Base-by-base conservation (phyloP, 768 basidiomycete species). In the Termitomyces sp. region DNA sequence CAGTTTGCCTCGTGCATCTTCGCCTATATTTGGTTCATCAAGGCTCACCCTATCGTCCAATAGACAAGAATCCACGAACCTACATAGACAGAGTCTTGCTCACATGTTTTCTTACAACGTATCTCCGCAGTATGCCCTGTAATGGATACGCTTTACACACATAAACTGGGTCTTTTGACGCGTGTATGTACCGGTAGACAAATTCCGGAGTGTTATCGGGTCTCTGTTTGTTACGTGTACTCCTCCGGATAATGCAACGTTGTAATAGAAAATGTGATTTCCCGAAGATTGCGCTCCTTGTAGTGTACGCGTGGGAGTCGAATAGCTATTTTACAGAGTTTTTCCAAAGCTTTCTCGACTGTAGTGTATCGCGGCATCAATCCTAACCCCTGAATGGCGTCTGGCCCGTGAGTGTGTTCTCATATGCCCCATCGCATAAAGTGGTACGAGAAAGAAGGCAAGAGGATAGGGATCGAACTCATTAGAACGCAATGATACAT, bases 171-270 rank as follows among this genome's bases (percentile, higher is more conserved):
- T 2, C 2, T 30, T 36, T 8, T 6, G 28, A 41, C 26, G 52
- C 26, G 26, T n/a, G n/a, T 30, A 30, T 6, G n/a, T 7, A 28
- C 5, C 30, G 22, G 32, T 20, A 43, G 35, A 30, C 20, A 56
- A 50, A 49, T 49, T 47, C 44, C 59, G 55, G 55, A 10, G 33
- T 24, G 16, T 48, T 30, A 33, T 60, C 55, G 47, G 59, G 32
- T 22, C 49, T 40, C 33, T 14, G 26, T 22, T 55, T 24, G 33
- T 33, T 35, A 36, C 33, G 33, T 55, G 43, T 52, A 49, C 16
- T 4, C 3, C 33, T 50, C 18, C 28, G 36, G 18, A 5, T 11
- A 18, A 18, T n/a, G 30, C 30, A 30, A 32, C 47, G 32, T 49
- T 36, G 3, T 8, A 33, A 11, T n/a, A 11, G 9, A 52, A 7